Base-by-base conservation (phyloP, 192 early-diverging fungal species). In the Chytriomyces confervae region DNA sequence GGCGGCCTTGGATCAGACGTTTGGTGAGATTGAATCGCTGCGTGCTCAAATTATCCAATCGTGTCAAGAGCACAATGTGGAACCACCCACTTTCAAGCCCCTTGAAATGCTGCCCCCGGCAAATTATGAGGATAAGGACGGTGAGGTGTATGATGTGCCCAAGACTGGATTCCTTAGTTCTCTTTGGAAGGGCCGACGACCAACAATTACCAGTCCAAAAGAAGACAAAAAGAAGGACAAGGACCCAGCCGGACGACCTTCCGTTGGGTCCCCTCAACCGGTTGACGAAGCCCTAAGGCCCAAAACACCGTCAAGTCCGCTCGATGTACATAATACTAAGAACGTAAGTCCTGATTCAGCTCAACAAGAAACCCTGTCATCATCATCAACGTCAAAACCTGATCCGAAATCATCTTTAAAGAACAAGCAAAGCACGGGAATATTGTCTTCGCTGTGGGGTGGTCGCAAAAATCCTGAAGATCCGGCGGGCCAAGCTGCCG, bases 371-470 rank as follows among this genome's bases (percentile, higher is more conserved):
- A 20, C 1, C 53, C 13, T 20, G 13, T n/a, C 16, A 13, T n/a
- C 13, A 13, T n/a, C 20, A 57, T 57, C 53, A 57, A 57, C 53
- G 16, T 20, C 53, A 57, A 57, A 57, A 57, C 53, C 69, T 71
- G 72, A 74, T 27, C 9, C 57, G 48, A 74, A 74, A 45, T 16
- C 23, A 16, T n/a, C 53, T n/a, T 23, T 74, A 11, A 74, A 74
- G 62, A 74, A 74, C 29, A 63, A 61, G 27, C 60, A 13, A 62
- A 74, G 72, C 72, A 74, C 72, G 53, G 72, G 72, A 24, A 74
- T 74, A 44, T 27, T 74, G 23, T 24, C 46, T 23, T 74, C 72
- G 18, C 57, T 72, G 9, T 72, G 70, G 70, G 70, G 70, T 23
- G 53, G 70, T 29, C n/a, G 67, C 13, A 48, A 48, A 18, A 57